Evolutionary conservation across 352 stramenopile genomes (phyloP), one percentile per base, ranked within the genome.

Genomic region (Peronospora farinosa): DNA sequence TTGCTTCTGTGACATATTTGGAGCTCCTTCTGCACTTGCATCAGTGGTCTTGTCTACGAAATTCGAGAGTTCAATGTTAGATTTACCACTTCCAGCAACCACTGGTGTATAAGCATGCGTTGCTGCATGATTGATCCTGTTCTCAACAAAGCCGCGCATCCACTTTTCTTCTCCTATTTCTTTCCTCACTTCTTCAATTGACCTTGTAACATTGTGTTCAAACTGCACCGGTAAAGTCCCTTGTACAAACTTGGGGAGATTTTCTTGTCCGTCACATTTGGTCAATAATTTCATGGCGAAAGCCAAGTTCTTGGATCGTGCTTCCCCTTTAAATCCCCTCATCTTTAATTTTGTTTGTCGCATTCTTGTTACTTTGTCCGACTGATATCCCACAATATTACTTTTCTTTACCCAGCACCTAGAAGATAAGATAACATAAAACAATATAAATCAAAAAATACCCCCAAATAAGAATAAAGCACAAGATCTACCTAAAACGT

Each of bases 331-430:
- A n/a, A 45, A 10, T 33, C 28, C 55, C 28, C 54, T 57, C n/a
- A 7, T 41, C n/a, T 50, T 44, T 6, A 17, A 9, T 17, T 47
- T 45, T 48, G 54, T 17, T 51, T 52, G 15, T 50, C 60, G 12
- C 46, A 71, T 40, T 47, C 64, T 54, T 23, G 40, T 45, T 3
- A 46, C 17, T 45, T 47, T 12, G 7, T 64, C 38, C 9, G 44
- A 39, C 60, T 67, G 35, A 57, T 77, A 33, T 7, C 69, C 43
- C 39, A 69, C 46, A 5, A 84, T 53, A 16, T 83, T 64, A 33
- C 32, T 63, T 21, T 63, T 67, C 28, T 72, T 51, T 19, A 85
- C 58, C 73, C 76, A 86, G 48, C 62, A 81, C 28, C 75, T 82
- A 44, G 9, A 47, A n/a, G 19, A 37, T 37, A n/a, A n/a, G n/a